Evolutionary conservation across 129 eudicot genomes (phyloP).

Genomic region (Heracleum sosnowskyi): DNA sequence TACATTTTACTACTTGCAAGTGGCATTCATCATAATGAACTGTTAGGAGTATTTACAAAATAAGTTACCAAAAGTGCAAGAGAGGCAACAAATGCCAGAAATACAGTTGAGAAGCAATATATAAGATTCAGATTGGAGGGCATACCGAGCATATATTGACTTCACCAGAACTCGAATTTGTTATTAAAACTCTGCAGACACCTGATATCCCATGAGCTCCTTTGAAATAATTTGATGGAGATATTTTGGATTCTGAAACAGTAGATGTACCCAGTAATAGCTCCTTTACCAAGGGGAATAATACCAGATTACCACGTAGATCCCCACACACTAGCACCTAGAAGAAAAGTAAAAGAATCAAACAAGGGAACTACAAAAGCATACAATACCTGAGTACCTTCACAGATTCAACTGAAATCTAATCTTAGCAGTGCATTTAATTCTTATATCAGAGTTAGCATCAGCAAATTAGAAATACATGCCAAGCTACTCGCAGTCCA

Average conservation of each 20-base stretch:
- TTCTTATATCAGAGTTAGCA: not conserved
- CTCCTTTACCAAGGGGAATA: constrained; percentile 53
- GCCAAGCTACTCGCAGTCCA: not conserved
- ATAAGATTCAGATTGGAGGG: constrained; percentile 6
- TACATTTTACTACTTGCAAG: not conserved
- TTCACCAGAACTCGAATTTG: constrained; percentile 27
- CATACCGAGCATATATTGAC: constrained; percentile 80
- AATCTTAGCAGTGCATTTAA: not conserved
- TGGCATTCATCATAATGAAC: not conserved
- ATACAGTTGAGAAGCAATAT: constrained; percentile 9
- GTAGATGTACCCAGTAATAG: constrained; percentile 21
- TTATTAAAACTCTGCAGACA: constrained; percentile 68
- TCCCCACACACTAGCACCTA: constrained; percentile 92
- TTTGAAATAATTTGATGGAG: constrained; percentile 62
- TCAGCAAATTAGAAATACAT: not conserved
- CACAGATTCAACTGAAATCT: not conserved
- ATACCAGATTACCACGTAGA: constrained; percentile 80
- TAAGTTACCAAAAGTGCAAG: not conserved
- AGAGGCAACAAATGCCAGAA: not conserved
- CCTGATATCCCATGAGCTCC: constrained; percentile 98
- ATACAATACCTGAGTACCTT: not conserved
- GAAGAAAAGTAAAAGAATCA: not conserved
- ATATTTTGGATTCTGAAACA: constrained; percentile 29
- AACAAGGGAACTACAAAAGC: not conserved
- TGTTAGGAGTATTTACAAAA: not conserved